Conservation (phyloP, 2,329 filamentous ascomycete species). For the Endocalyx cinctus region DNA sequence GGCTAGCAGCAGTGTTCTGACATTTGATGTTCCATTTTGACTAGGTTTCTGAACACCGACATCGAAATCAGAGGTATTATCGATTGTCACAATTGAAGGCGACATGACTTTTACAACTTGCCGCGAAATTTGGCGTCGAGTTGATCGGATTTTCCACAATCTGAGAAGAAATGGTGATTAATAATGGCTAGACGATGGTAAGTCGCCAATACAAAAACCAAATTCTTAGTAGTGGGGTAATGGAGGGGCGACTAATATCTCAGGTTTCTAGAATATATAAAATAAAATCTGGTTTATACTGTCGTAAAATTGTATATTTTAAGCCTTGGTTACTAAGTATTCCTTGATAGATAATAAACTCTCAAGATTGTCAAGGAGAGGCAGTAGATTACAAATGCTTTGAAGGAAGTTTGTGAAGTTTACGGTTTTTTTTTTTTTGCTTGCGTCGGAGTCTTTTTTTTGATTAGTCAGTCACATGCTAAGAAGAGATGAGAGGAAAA, state of each 20-base stretch:
- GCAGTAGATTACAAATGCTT: not conserved
- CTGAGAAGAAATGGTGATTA: constrained; percentile 1
- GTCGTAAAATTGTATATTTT: constrained; percentile 4
- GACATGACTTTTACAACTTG: constrained; percentile 36
- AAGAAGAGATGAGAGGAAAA: not conserved
- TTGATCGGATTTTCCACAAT: constrained; percentile 2
- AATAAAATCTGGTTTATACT: too few species aligned
- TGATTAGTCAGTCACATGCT: too few species aligned
- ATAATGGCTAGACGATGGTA: too few species aligned
- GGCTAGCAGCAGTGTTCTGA: constrained; percentile 76
- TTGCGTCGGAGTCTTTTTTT: too few species aligned
- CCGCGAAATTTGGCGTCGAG: constrained; percentile 9
- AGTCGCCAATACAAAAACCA: too few species aligned
- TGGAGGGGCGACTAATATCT: too few species aligned
- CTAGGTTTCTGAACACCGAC: constrained; percentile 11
- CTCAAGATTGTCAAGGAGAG: not conserved
- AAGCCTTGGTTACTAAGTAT: not conserved
- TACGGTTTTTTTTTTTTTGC: too few species aligned
- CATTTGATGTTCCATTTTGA: constrained; percentile 12
- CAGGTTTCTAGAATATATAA: too few species aligned
- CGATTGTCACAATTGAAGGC: constrained; percentile 43
- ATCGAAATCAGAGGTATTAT: constrained; percentile 20
- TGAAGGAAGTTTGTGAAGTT: too few species aligned
- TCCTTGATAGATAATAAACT: not conserved
- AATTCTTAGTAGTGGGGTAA: too few species aligned